A percentile compares a stretch with the other conserved stretches of the same genome.
Conservation (phyloP, 176 grass and related monocot genomes). For the Raddia distichophylla region DNA sequence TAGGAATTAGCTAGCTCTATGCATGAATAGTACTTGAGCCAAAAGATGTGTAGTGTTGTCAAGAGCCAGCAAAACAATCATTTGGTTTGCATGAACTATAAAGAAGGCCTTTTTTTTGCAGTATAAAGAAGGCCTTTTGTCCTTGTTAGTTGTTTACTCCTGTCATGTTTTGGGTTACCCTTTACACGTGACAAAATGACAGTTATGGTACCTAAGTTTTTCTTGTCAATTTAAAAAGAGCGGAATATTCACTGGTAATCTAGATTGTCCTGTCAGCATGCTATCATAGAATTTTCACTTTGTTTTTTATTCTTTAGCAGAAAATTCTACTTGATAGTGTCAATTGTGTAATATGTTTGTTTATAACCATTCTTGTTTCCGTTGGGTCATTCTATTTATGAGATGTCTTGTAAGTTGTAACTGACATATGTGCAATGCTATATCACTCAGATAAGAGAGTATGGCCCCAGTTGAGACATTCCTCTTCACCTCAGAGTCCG, state of each 20-base stretch:
- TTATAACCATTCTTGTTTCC: neutral
- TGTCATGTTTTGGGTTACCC: neutral
- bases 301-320: neutral
- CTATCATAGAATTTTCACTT: neutral
- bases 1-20: too few relatives aligned
- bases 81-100: neutral
- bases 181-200: neutral
- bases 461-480: slow-evolving; percentile 47
- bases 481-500: slow-evolving; percentile 58
- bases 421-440: neutral
- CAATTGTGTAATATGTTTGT: neutral
- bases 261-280: neutral
- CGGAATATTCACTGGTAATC: neutral
- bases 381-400: neutral
- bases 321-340: neutral
- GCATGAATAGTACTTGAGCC: too few relatives aligned
- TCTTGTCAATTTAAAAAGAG: neutral
- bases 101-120: too few relatives aligned
- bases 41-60: neutral
- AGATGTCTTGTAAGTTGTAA: neutral
- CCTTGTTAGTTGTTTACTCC: neutral
- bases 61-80: neutral
- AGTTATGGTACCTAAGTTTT: neutral
- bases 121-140: neutral
- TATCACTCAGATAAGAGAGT: slow-evolving; percentile 39